Evolutionary conservation across 2,329 filamentous ascomycete species (phyloP).

Genomic region (Trichophyton rubrum): DNA sequence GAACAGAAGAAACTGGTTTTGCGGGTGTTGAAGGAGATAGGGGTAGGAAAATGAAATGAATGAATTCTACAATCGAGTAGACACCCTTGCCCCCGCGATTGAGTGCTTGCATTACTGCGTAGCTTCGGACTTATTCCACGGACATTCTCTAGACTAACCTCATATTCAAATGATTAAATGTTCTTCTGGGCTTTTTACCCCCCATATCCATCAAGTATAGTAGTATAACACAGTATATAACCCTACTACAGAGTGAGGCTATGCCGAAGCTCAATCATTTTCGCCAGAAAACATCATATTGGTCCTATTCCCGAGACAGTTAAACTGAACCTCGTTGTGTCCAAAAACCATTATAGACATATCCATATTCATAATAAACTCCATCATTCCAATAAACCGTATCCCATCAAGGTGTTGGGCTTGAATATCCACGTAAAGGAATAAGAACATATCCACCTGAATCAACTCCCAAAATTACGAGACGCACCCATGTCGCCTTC

Average conservation of each 20-base stretch:
- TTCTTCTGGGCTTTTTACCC: background rate
- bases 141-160: too few species aligned
- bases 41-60: conserved; percentile 8
- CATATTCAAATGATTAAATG: background rate
- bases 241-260: too few species aligned
- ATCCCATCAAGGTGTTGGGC: background rate
- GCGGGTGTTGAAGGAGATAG: conserved; percentile 31
- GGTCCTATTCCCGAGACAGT: too few species aligned
- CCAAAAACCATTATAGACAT: too few species aligned
- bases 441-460: background rate
- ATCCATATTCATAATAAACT: too few species aligned
- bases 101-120: background rate
- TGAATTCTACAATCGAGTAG: background rate
- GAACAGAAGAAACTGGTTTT: conserved; percentile 38
- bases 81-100: background rate
- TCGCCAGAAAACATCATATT: too few species aligned
- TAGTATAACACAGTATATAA: background rate
- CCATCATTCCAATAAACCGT: background rate
- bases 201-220: background rate
- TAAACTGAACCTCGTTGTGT: too few species aligned
- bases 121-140: background rate
- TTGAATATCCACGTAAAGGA: background rate
- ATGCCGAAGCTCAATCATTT: too few species aligned
- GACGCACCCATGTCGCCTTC: background rate
- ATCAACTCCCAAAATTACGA: background rate